Evolutionary conservation across 257 asterid species (phyloP), one percentile per base, ranked within the genome.

Genomic region (Pogostemon cablin): DNA sequence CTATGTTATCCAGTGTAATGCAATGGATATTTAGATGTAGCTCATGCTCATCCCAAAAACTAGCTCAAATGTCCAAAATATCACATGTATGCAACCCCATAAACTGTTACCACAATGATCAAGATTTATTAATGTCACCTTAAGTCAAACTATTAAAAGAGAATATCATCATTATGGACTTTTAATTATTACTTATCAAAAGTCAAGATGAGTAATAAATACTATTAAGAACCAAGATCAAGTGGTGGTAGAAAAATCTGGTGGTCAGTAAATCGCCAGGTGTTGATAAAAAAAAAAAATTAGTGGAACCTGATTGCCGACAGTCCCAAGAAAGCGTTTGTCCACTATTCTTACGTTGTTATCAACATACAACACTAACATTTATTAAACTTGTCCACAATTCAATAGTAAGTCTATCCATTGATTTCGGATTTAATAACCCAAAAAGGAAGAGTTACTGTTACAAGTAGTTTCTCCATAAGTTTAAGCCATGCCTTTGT

Each of bases 271-370:
- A 71, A 48, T 66, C 53, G 75, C 64, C 68, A 63, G 65, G 77
- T 63, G 55, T 75, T 73, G 60, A 73, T 66, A 40, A 7, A 71
- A 64, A 55, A 61, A 25, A 25, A 25, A 25, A 25, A 25, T 57
- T 12, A 50, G 85, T 48, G 80, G 67, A 64, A 52, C 43, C 38
- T 73, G 46, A 53, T 74, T 72, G 62, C 75, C 78, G 86, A 77
- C 78, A 68, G 32, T 68, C 80, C 73, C 74, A 55, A 61, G 61
- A 67, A 47, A 64, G 55, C 25, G 73, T 75, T 70, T 35, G 52
- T 34, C 78, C 80, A 54, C 62, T 63, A 48, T 44, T 67, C 25
- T 39, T 72, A 70, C 49, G 56, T 12, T 73, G 55, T 38, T 20
- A 61, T 57, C 69, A 47, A 40, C 49, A 37, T 43, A 25, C 38